phyloP scores from a whole-genome alignment of 805 yeast genomes.

The Ogataea kodamae region DNA sequence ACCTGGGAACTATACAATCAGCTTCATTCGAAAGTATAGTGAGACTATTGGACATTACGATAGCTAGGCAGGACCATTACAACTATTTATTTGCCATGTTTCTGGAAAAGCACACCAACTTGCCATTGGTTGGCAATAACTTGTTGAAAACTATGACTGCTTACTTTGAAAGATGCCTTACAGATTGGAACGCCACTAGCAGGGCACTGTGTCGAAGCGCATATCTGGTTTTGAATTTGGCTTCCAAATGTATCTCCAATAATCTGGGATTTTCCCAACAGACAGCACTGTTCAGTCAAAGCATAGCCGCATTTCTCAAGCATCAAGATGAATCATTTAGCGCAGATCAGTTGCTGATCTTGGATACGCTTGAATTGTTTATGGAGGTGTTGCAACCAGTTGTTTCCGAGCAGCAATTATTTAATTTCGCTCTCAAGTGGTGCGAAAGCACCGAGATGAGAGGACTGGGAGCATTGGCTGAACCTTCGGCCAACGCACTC shows the following conservation, averaged over 20 bases:
- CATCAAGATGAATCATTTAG: conserved; percentile 45
- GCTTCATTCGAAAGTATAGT: conserved; percentile 53
- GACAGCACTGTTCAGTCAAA: conserved; percentile 32
- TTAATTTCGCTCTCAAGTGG: conserved; percentile 42
- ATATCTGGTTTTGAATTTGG: conserved; percentile 45
- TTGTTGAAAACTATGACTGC: conserved; percentile 45
- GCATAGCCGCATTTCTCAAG: conserved; percentile 42
- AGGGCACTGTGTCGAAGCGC: conserved; percentile 62
- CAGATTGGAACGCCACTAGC: conserved; percentile 60
- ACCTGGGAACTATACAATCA: conserved; percentile 26
- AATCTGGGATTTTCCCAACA: conserved; percentile 11
- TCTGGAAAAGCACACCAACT: conserved; percentile 32
- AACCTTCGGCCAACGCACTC: conserved; percentile 26
- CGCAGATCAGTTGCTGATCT: conserved; percentile 59
- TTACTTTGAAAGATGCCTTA: conserved; percentile 45
- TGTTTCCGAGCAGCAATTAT: conserved; percentile 38
- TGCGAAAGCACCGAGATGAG: conserved; percentile 54
- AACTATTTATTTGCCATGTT: conserved; percentile 54
- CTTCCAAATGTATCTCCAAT: conserved; percentile 24
- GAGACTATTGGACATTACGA: conserved; percentile 56
- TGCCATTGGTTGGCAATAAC: conserved; percentile 51
- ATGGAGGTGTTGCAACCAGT: conserved; percentile 40
- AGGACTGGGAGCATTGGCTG: conserved; percentile 46
- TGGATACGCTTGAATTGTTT: conserved; percentile 59
- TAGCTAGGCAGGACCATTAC: conserved; percentile 65